A percentile compares a stretch with the other conserved stretches of the same genome.
phyloP scores from a whole-genome alignment of 2,329 filamentous ascomycete genomes.

The Leptosphaerulina australis region DNA sequence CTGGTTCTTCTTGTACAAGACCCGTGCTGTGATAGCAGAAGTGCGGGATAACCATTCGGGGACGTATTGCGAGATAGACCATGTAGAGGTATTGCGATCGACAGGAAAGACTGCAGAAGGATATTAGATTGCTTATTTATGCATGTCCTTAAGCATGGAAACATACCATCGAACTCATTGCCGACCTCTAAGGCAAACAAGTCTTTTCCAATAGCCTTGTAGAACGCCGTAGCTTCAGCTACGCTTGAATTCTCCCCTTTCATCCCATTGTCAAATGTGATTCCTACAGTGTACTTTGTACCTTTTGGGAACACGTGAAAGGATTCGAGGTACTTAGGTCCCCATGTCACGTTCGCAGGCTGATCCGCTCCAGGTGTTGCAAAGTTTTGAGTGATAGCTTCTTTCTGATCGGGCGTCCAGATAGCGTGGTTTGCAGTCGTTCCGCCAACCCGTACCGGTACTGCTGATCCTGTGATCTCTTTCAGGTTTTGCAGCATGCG shows the following conservation, averaged over 20 bases:
- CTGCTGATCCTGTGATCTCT: slow-evolving; percentile 20
- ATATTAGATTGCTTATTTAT: not conserved
- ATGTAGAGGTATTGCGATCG: slow-evolving; percentile 22
- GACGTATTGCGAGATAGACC: slow-evolving; percentile 20
- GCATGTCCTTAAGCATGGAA: not conserved
- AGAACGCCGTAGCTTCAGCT: slow-evolving; percentile 18
- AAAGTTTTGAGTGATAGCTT: slow-evolving; percentile 28
- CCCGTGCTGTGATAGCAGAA: slow-evolving; percentile 12
- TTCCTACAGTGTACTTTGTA: slow-evolving; percentile 28
- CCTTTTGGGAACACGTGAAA: slow-evolving; percentile 30
- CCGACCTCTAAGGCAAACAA: slow-evolving; percentile 27
- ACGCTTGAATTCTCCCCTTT: slow-evolving; percentile 21
- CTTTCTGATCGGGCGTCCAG: slow-evolving; percentile 19
- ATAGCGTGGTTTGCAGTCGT: slow-evolving; percentile 24
- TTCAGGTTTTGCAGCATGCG: slow-evolving; percentile 28
- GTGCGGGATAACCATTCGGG: slow-evolving; percentile 24
- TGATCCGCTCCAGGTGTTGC: slow-evolving; percentile 26
- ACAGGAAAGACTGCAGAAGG: slow-evolving; percentile 21
- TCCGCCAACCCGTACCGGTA: slow-evolving; percentile 24
- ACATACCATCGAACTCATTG: slow-evolving; percentile 32
- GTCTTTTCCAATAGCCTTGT: slow-evolving; percentile 19
- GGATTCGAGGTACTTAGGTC: slow-evolving; percentile 25
- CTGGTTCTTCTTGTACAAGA: slow-evolving; percentile 4
- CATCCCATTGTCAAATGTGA: slow-evolving; percentile 24
- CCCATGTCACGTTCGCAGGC: slow-evolving; percentile 23